A percentile compares a stretch with the other conserved stretches of the same genome.
phyloP scores from a whole-genome alignment of 148 eudicot genomes.

The Polygonum maritimum region DNA sequence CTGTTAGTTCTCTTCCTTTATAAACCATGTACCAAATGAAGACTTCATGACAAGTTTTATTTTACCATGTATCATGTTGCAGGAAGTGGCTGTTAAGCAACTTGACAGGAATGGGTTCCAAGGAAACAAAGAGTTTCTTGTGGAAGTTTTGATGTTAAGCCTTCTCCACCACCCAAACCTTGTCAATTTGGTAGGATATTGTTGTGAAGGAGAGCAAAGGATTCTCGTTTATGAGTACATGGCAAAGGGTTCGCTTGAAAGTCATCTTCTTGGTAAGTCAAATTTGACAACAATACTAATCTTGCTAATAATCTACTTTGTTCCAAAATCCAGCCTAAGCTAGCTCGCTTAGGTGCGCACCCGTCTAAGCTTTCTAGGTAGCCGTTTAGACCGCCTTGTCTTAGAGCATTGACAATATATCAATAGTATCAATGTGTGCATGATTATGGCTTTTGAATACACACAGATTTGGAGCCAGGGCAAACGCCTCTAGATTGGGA shows the following conservation, averaged over 20 bases:
- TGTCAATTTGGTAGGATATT: constrained; percentile 65
- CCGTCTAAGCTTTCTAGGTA: no score
- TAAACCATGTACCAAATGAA: not conserved
- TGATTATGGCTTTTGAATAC: not conserved
- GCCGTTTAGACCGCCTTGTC: no score
- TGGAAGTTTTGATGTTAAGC: constrained; percentile 65
- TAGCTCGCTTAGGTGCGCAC: no score
- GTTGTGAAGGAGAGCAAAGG: constrained; percentile 61
- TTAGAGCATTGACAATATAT: not conserved
- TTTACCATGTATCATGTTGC: not conserved
- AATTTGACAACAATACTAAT: not conserved
- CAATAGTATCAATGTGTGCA: not conserved
- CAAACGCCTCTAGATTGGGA: constrained; percentile 37
- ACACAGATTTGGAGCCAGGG: not conserved
- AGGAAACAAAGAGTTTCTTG: constrained; percentile 70
- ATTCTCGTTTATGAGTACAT: constrained; percentile 66
- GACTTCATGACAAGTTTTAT: not conserved
- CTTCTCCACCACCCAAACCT: constrained; percentile 60
- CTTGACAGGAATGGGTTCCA: constrained; percentile 71
- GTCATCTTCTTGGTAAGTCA: constrained; percentile 58
- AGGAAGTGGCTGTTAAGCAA: constrained; percentile 75
- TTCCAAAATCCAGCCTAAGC: no score
- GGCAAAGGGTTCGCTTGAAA: constrained; percentile 66
- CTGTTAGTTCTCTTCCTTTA: not conserved
- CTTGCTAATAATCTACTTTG: no score